These are phyloP conservation scores for Neurospora sp. DNA, from an alignment of 2,329 filamentous ascomycete species.

Conservation along the genomic window DNA sequence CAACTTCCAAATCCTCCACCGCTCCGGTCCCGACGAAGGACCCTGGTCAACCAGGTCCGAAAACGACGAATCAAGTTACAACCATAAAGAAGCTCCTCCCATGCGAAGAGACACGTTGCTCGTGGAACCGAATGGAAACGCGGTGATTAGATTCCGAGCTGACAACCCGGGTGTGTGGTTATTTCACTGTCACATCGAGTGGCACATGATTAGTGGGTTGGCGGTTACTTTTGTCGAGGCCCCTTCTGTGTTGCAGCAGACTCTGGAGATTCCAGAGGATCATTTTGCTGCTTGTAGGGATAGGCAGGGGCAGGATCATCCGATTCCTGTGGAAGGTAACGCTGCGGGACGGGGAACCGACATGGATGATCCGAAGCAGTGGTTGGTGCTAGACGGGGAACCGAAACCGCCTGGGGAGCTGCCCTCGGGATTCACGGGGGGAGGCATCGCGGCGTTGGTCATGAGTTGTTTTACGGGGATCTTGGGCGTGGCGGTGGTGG, in stretches of 20 bases:
- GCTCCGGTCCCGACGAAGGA: conserved; percentile 48
- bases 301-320: too few relatives aligned
- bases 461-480: conserved; percentile 63
- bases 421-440: conserved; percentile 53
- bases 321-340: conserved; percentile 1
- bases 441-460: conserved; percentile 64
- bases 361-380: conserved; percentile 14
- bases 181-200: conserved; percentile 77
- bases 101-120: conserved; percentile 62
- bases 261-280: conserved; percentile 46
- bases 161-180: conserved; percentile 63
- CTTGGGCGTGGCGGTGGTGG: conserved; percentile 56
- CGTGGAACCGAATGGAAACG: conserved; percentile 54
- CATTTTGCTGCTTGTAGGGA: conserved; percentile 45
- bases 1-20: conserved; percentile 58
- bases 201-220: conserved; percentile 62
- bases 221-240: conserved; percentile 56
- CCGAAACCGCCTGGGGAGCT: conserved; percentile 30
- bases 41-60: conserved; percentile 37
- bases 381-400: conserved; percentile 20
- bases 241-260: conserved; percentile 51
- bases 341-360: conserved; percentile 11
- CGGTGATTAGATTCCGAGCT: conserved; percentile 57
- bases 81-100: conserved; percentile 45
- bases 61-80: conserved; percentile 33